Evolutionary conservation across 345 rosid species (phyloP).

Genomic region (Syzygium grande): DNA sequence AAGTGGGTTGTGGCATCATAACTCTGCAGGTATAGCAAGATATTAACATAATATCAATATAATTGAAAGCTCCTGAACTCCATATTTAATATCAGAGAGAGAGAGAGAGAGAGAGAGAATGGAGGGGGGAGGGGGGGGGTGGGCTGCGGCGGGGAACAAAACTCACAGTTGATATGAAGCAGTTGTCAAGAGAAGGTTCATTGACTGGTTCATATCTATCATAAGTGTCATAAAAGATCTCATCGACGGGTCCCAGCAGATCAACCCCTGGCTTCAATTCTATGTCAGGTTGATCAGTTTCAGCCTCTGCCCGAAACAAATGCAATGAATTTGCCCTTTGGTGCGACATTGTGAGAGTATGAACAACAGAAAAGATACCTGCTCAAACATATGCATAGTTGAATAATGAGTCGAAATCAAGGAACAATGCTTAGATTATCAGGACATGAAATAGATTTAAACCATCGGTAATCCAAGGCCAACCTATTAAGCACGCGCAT

Average conservation of each 20-base stretch:
- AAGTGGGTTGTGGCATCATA: constrained; percentile 96
- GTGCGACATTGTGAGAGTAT: constrained; percentile 88
- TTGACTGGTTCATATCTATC: constrained; percentile 79
- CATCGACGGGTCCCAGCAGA: constrained; percentile 78
- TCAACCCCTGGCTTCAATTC: constrained; percentile 79
- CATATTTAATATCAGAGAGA: background rate
- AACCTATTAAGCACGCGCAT: background rate
- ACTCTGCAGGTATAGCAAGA: constrained; percentile 44
- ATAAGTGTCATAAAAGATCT: constrained; percentile 68
- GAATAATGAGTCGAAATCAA: background rate
- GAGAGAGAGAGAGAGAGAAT: background rate
- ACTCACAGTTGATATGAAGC: constrained; percentile 84
- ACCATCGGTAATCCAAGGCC: background rate
- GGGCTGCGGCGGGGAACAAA: background rate
- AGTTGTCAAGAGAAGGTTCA: constrained; percentile 80
- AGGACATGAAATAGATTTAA: background rate
- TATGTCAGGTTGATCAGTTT: constrained; percentile 65
- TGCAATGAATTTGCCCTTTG: constrained; percentile 86
- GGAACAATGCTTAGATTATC: background rate
- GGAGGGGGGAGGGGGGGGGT: background rate
- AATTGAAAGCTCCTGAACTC: background rate
- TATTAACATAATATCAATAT: background rate
- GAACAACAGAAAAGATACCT: constrained; percentile 97
- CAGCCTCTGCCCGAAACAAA: constrained; percentile 90
- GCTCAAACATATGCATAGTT: constrained; percentile 3